Conservation (phyloP, 2,329 filamentous ascomycete species). For the Triangularia verruculosa region DNA sequence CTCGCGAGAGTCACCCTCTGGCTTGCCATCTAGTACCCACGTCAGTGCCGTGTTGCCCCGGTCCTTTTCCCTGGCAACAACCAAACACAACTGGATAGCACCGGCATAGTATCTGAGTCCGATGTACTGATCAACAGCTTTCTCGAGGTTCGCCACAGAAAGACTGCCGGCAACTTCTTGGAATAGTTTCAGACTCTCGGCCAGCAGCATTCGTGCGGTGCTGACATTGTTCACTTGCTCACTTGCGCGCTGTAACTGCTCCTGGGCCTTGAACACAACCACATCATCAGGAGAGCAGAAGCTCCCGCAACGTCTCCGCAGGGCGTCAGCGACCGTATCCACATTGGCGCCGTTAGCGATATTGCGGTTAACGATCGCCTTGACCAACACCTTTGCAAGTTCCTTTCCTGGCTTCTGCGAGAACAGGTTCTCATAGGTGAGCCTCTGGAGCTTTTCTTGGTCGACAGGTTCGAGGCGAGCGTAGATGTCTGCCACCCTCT, state of each 20-base stretch:
- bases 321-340: conserved; percentile 92
- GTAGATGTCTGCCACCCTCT: conserved; percentile 86
- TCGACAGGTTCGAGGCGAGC: conserved; percentile 68
- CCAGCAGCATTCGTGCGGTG: conserved; percentile 72
- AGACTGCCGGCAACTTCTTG: conserved; percentile 83
- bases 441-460: conserved; percentile 65
- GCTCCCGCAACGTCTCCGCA: conserved; percentile 86
- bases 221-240: conserved; percentile 76
- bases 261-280: conserved; percentile 96
- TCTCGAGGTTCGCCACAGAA: conserved; percentile 74
- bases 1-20: conserved; percentile 66
- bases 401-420: conserved; percentile 76
- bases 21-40: conserved; percentile 84
- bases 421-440: conserved; percentile 89
- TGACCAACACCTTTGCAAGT: conserved; percentile 89
- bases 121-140: conserved; percentile 76
- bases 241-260: conserved; percentile 83
- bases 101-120: conserved; percentile 86
- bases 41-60: conserved; percentile 79
- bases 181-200: conserved; percentile 86
- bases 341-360: conserved; percentile 97
- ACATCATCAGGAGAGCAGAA: conserved; percentile 98
- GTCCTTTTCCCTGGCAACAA: conserved; percentile 80
- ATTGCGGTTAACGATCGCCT: conserved; percentile 96
- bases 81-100: conserved; percentile 81